Conservation (phyloP, 2,329 filamentous ascomycete species). For the Madurella fahalii region DNA sequence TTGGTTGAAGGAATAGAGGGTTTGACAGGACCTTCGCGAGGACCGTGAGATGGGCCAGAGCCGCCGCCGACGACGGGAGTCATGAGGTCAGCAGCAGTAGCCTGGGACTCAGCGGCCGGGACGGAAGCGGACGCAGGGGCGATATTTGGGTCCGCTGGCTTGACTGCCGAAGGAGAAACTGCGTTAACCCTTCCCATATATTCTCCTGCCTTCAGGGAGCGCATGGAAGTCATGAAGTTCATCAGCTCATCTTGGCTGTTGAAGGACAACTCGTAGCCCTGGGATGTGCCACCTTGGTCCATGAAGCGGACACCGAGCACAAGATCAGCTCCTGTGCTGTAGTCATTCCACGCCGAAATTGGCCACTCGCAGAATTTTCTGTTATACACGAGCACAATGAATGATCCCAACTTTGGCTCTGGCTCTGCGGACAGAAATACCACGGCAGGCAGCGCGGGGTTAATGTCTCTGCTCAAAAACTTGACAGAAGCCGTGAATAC, state of each 20-base stretch:
- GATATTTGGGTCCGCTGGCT: background rate
- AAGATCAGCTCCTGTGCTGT: background rate
- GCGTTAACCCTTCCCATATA: no score
- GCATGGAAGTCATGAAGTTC: constrained; percentile 1
- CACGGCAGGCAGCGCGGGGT: background rate
- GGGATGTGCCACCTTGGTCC: background rate
- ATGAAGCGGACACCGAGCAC: background rate
- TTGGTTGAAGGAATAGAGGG: no score
- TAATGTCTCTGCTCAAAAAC: constrained; percentile 2
- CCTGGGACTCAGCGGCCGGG: no score
- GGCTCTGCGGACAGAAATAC: constrained; percentile 6
- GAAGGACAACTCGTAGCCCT: constrained; percentile 11
- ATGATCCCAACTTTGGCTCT: constrained; percentile 6
- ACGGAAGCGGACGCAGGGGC: no score
- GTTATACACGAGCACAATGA: constrained; percentile 1
- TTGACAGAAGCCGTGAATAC: background rate
- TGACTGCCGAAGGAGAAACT: background rate
- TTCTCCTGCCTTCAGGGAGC: background rate
- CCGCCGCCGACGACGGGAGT: no score
- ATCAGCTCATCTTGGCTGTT: background rate
- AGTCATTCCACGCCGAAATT: constrained; percentile 12
- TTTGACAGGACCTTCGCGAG: no score
- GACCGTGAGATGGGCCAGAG: no score
- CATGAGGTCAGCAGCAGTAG: no score
- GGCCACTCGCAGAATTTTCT: constrained; percentile 11